These are phyloP conservation scores for Aspergillus clavatus DNA, from an alignment of 2,329 filamentous ascomycete genomes.

Conservation along the genomic window DNA sequence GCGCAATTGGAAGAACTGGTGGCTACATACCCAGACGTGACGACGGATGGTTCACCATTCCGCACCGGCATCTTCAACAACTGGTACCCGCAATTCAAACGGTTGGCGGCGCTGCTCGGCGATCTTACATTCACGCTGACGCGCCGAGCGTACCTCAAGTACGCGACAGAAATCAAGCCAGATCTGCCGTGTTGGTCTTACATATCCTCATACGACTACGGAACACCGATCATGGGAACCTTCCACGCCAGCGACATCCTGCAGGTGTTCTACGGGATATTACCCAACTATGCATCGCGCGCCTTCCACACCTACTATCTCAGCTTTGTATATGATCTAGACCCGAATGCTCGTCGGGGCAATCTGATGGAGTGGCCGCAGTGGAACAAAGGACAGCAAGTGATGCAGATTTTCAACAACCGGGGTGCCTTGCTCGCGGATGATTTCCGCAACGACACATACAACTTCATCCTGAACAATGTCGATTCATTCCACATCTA, in stretches of 20 bases:
- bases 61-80: slow-evolving; percentile 64
- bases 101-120: slow-evolving; percentile 68
- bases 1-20: slow-evolving; percentile 54
- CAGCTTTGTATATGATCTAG: slow-evolving; percentile 64
- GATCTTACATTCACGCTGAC: slow-evolving; percentile 71
- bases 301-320: slow-evolving; percentile 66
- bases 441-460: slow-evolving; percentile 46
- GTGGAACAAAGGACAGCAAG: slow-evolving; percentile 48
- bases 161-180: slow-evolving; percentile 46
- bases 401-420: slow-evolving; percentile 48
- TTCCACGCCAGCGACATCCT: slow-evolving; percentile 68
- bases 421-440: slow-evolving; percentile 41
- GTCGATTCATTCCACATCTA: slow-evolving; percentile 23
- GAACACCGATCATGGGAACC: slow-evolving; percentile 67
- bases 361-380: slow-evolving; percentile 49
- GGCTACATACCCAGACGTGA: slow-evolving; percentile 55
- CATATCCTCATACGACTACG: slow-evolving; percentile 66
- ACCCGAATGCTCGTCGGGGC: slow-evolving; percentile 58
- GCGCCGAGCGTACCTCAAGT: slow-evolving; percentile 59
- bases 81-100: slow-evolving; percentile 72
- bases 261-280: slow-evolving; percentile 62
- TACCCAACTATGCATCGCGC: slow-evolving; percentile 57
- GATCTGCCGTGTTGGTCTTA: slow-evolving; percentile 68
- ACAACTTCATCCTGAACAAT: slow-evolving; percentile 36
- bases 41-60: slow-evolving; percentile 64